Percentiles rank a stretch among this genome's conserved stretches.
Conservation (phyloP, 768 basidiomycete species). For the Macrolepiota fuliginosa region DNA sequence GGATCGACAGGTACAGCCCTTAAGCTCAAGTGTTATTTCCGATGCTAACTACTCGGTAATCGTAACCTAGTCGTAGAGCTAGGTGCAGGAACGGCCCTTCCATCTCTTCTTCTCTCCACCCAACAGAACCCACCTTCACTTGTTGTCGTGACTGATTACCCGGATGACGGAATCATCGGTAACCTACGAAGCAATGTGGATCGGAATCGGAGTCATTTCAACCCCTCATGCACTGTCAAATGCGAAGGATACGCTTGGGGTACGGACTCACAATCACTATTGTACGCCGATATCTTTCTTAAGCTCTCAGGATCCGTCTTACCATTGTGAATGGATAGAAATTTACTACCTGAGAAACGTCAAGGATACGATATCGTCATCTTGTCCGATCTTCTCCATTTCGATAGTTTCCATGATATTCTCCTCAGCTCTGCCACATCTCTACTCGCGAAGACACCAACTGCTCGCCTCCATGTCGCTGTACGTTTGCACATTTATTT, state of each 20-base stretch:
- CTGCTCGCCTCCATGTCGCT: slow-evolving; percentile 54
- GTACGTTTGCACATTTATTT: slow-evolving; percentile 23
- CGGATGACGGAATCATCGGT: slow-evolving; percentile 56
- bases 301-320: neutral
- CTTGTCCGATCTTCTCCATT: slow-evolving; percentile 73
- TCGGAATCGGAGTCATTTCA: slow-evolving; percentile 39
- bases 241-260: slow-evolving; percentile 69
- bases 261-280: slow-evolving; percentile 36
- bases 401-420: slow-evolving; percentile 55
- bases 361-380: slow-evolving; percentile 57
- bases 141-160: slow-evolving; percentile 68
- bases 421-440: slow-evolving; percentile 48
- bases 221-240: slow-evolving; percentile 37
- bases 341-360: slow-evolving; percentile 16
- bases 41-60: neutral
- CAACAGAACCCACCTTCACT: slow-evolving; percentile 42
- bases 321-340: slow-evolving; percentile 12
- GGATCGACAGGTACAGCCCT: slow-evolving; percentile 35
- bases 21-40: neutral
- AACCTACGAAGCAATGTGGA: slow-evolving; percentile 57
- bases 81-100: slow-evolving; percentile 66
- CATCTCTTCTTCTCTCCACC: slow-evolving; percentile 58
- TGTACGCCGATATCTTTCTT: slow-evolving; percentile 35
- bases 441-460: slow-evolving; percentile 41
- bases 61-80: slow-evolving; percentile 58